Evolutionary conservation across 1,139 yeast genomes (phyloP).

Genomic region (Nematodospora anomalae): DNA sequence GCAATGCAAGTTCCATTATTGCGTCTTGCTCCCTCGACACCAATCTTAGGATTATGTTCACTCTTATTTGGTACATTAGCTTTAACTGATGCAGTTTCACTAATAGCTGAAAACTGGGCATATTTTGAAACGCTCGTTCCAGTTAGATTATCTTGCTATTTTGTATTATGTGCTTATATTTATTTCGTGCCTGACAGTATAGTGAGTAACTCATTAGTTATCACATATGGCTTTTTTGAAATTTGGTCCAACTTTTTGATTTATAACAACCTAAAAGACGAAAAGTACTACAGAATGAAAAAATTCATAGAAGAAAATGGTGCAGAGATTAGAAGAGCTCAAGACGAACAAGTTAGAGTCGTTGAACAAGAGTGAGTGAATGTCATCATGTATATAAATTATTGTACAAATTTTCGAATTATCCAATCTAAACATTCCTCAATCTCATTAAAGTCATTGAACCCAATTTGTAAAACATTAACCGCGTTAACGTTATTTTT

Average conservation of each 20-base stretch:
- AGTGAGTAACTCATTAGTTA: slow-evolving; percentile 61
- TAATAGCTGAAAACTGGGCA: slow-evolving; percentile 52
- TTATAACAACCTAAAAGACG: slow-evolving; percentile 65
- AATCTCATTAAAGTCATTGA: slow-evolving; percentile 61
- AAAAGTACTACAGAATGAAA: slow-evolving; percentile 46
- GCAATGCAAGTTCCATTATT: slow-evolving; percentile 56
- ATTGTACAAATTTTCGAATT: slow-evolving; percentile 33
- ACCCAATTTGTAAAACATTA: slow-evolving; percentile 45
- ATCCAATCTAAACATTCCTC: slow-evolving; percentile 71
- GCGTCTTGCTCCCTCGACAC: slow-evolving; percentile 44
- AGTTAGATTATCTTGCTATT: slow-evolving; percentile 56
- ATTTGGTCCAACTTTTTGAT: slow-evolving; percentile 70
- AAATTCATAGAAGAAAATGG: slow-evolving; percentile 38
- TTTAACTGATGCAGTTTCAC: slow-evolving; percentile 56
- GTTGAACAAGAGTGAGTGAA: slow-evolving; percentile 15
- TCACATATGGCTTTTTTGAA: slow-evolving; percentile 64
- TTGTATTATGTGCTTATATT: slow-evolving; percentile 48
- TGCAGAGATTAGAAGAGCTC: slow-evolving; percentile 30
- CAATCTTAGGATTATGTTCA: slow-evolving; percentile 53
- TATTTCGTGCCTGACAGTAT: slow-evolving; percentile 42
- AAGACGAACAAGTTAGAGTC: slow-evolving; percentile 30
- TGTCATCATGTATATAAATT: slow-evolving; percentile 12
- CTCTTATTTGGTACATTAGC: slow-evolving; percentile 45
- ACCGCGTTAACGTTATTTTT: slow-evolving; percentile 33
- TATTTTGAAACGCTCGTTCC: slow-evolving; percentile 74